A percentile compares a stretch with the other conserved stretches of the same genome.
Conservation (phyloP, 768 basidiomycete species). For the Tulasnella calospora region DNA sequence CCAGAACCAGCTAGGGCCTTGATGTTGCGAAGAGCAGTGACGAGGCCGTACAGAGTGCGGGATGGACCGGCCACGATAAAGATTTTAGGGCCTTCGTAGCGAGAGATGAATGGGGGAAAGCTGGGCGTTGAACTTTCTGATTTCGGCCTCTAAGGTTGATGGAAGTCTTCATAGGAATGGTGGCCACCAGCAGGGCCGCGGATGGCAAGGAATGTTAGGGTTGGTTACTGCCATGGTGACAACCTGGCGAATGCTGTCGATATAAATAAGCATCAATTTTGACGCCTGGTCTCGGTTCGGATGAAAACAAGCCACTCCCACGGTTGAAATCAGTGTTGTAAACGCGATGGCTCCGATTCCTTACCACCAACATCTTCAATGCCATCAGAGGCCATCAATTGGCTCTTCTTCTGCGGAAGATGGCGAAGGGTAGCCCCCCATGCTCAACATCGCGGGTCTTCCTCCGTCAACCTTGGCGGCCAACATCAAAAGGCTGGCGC, state of each 20-base stretch:
- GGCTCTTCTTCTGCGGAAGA: constrained; percentile 94
- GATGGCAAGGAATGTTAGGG: too few relatives aligned
- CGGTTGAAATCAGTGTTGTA: too few relatives aligned
- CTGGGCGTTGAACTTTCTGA: constrained; percentile 81
- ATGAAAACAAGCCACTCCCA: constrained; percentile 99
- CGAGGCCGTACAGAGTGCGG: constrained; percentile 88
- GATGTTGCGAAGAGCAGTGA: constrained; percentile 83
- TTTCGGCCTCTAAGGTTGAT: constrained; percentile 72
- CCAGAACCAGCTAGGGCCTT: constrained; percentile 82
- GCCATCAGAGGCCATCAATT: constrained; percentile 83
- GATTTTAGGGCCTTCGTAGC: constrained; percentile 85
- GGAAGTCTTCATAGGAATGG: too few relatives aligned
- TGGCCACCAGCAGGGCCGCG: too few relatives aligned
- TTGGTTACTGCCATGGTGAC: too few relatives aligned
- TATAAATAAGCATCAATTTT: too few relatives aligned
- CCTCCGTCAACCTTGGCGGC: constrained; percentile 66
- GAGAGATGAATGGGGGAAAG: constrained; percentile 75
- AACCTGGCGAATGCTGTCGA: too few relatives aligned
- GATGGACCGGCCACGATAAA: constrained; percentile 92
- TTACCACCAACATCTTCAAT: constrained; percentile 68
- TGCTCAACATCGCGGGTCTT: constrained; percentile 87
- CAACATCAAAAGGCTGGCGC: constrained; percentile 85
- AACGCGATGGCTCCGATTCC: constrained; percentile 70
- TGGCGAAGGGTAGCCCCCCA: constrained; percentile 91
- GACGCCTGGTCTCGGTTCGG: too few relatives aligned